A percentile compares a stretch with the other conserved stretches of the same genome.
These are phyloP conservation scores for Coelastrella sp. DNA, from an alignment of 139 green algal species.

Conservation along the genomic window DNA sequence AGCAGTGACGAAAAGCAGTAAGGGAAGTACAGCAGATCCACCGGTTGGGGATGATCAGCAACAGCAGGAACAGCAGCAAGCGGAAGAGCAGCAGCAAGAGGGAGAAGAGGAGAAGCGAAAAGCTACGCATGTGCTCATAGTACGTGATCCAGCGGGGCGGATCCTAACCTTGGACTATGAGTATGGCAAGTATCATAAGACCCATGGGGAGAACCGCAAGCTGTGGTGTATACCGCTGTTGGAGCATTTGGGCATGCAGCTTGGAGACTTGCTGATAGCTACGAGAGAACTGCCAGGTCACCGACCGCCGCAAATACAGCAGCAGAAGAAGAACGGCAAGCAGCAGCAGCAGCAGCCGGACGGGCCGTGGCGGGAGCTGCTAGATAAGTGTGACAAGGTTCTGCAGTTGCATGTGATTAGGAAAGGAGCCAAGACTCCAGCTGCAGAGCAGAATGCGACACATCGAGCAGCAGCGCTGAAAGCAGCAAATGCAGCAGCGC, in stretches of 20 bases:
- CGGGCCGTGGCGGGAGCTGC: conserved; percentile 4
- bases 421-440: background rate
- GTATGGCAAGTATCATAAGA: conserved; percentile 37
- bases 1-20: background rate
- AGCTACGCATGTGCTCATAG: conserved; percentile 28
- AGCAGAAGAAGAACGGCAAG: background rate
- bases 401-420: conserved; percentile 32
- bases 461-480: background rate
- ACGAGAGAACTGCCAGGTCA: background rate
- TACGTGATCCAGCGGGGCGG: conserved; percentile 10
- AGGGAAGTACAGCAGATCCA: background rate
- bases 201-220: conserved; percentile 39
- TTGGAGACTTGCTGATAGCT: conserved; percentile 29
- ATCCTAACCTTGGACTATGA: conserved; percentile 18
- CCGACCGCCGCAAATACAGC: conserved; percentile 13
- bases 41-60: background rate
- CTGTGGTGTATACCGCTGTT: conserved; percentile 33
- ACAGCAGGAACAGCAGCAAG: background rate
- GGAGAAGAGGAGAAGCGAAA: background rate
- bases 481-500: background rate
- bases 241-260: conserved; percentile 14
- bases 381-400: conserved; percentile 32
- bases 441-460: background rate
- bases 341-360: conserved; percentile 25
- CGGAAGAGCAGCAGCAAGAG: background rate